phyloP scores from a whole-genome alignment of 23 red algal genomes.

The Agarophyton chilense region DNA sequence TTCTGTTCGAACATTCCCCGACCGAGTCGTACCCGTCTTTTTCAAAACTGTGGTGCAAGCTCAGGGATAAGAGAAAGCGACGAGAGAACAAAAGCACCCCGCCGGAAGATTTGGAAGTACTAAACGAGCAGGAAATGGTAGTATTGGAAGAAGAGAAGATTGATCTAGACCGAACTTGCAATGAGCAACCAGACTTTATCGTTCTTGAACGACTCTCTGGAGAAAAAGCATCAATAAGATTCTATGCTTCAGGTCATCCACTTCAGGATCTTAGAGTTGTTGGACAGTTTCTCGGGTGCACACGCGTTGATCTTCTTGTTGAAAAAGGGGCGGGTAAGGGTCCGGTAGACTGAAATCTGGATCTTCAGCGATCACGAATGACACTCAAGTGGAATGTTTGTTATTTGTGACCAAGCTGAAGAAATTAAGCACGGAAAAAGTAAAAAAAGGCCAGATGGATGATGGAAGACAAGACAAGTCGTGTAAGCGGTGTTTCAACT shows the following conservation, averaged over 20 bases:
- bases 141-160: conserved; percentile 62
- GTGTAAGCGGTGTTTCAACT: conserved; percentile 39
- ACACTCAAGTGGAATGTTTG: conserved; percentile 23
- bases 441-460: conserved; percentile 62
- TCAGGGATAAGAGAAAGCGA: conserved; percentile 50
- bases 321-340: conserved; percentile 17
- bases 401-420: conserved; percentile 44
- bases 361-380: conserved; percentile 12
- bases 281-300: conserved; percentile 34
- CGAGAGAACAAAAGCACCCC: conserved; percentile 26
- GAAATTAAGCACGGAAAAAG: conserved; percentile 46
- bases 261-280: conserved; percentile 38
- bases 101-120: conserved; percentile 24
- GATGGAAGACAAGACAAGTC: conserved; percentile 40
- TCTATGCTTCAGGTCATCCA: conserved; percentile 80
- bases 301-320: conserved; percentile 36
- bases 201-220: conserved; percentile 37
- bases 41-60: conserved; percentile 43
- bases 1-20: no score
- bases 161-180: neutral
- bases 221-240: conserved; percentile 69
- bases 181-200: conserved; percentile 49
- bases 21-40: no score
- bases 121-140: conserved; percentile 13
- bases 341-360: neutral